Evolutionary conservation across 176 grass and related monocot genomes (phyloP).

Genomic region (Carex pumila): DNA sequence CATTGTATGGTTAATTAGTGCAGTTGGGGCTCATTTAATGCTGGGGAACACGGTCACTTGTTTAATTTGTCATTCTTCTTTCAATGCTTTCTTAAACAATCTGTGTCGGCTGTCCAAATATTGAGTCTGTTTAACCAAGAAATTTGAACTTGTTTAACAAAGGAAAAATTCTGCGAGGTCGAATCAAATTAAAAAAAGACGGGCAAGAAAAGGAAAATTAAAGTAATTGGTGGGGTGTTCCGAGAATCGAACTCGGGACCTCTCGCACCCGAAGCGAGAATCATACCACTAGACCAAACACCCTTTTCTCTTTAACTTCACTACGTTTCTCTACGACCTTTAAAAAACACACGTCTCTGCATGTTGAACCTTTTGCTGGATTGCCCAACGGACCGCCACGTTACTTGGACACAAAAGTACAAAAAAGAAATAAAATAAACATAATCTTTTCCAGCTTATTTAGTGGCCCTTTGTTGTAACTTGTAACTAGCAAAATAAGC

Average conservation of each 20-base stretch:
- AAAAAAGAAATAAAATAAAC: not conserved
- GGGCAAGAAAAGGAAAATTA: no score
- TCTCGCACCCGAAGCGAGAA: constrained; percentile 98
- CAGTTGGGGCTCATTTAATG: not conserved
- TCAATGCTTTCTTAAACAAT: no score
- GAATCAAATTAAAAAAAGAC: not conserved
- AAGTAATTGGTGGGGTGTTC: no score
- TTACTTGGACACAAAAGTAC: not conserved
- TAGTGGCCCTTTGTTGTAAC: not conserved
- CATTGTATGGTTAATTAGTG: no score
- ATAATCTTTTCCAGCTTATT: not conserved
- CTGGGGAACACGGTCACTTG: not conserved
- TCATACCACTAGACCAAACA: constrained; percentile 98
- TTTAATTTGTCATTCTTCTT: no score
- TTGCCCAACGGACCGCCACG: not conserved
- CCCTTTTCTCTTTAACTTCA: constrained; percentile 4
- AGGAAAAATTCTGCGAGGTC: no score
- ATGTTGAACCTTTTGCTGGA: not conserved
- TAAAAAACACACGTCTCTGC: no score
- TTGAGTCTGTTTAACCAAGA: not conserved
- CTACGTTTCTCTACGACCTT: no score
- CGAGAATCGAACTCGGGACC: constrained; percentile 93
- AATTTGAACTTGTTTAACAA: no score
- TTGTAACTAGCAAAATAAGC: not conserved
- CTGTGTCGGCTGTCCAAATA: no score